Conservation (phyloP, 2,329 filamentous ascomycete genomes). For the Emmonsia crescens region DNA sequence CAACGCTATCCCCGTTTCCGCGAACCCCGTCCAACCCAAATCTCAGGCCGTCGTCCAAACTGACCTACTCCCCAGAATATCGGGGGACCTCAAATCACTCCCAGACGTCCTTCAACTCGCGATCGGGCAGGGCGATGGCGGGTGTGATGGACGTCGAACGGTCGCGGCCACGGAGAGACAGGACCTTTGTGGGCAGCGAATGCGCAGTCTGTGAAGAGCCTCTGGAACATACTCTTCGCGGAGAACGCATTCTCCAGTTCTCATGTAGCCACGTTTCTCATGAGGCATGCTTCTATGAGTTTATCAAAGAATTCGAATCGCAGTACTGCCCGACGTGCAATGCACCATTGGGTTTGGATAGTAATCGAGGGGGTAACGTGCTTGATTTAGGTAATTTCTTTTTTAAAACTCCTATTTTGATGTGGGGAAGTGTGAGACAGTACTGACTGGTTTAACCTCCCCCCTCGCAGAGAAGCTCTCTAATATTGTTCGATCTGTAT, state of each 20-base stretch:
- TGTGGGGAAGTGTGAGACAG: neutral
- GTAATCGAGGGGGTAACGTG: slow-evolving; percentile 84
- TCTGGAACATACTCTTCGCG: slow-evolving; percentile 84
- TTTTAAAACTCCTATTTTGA: neutral
- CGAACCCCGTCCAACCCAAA: slow-evolving; percentile 12
- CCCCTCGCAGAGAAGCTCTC: slow-evolving; percentile 71
- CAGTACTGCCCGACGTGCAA: slow-evolving; percentile 93
- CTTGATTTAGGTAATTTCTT: slow-evolving; percentile 63
- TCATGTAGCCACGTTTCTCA: slow-evolving; percentile 96
- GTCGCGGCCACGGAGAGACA: slow-evolving; percentile 68
- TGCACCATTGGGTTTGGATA: slow-evolving; percentile 82
- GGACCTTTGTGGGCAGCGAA: slow-evolving; percentile 89
- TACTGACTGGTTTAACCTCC: neutral
- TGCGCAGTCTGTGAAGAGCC: slow-evolving; percentile 96
- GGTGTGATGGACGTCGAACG: slow-evolving; percentile 65
- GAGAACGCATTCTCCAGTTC: slow-evolving; percentile 89
- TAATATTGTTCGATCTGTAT: slow-evolving; percentile 77
- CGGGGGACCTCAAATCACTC: slow-evolving; percentile 22
- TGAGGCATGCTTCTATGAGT: slow-evolving; percentile 98
- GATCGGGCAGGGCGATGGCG: slow-evolving; percentile 41
- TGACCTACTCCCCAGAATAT: slow-evolving; percentile 12
- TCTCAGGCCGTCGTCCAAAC: slow-evolving; percentile 9
- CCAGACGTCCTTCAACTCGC: slow-evolving; percentile 27
- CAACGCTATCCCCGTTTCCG: slow-evolving; percentile 15
- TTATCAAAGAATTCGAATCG: slow-evolving; percentile 86